Evolutionary conservation across 495 filamentous ascomycete species (phyloP), one percentile per base, ranked within the genome.

Genomic region (Neurospora discreta): DNA sequence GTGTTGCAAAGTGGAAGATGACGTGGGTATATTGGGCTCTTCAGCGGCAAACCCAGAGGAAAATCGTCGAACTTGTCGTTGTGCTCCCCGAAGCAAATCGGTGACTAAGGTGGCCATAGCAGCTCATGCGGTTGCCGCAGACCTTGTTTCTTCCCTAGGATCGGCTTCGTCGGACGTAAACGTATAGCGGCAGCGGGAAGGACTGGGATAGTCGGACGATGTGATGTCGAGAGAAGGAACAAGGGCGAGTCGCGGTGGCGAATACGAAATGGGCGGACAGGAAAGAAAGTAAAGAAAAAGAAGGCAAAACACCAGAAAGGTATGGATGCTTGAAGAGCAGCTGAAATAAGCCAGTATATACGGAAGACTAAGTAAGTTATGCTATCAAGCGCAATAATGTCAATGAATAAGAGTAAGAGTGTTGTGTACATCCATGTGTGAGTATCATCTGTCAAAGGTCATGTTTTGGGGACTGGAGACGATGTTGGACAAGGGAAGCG

Each of bases 61-160:
- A 78, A 91, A 89, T 73, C 90, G 89, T 73, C 89, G 88, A 73
- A 90, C 90, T 82, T 92, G 88, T 80, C 90, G 90, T 76, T 65
- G 52, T 65, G 52, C 52, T 65, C 52, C 52, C 33, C 52, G 52
- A 65, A 65, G 52, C 75, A 93, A 89, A 39, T 92, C 90, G 58
- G 87, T 86, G 71, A 95, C 86, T 71, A 92, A 85, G 78, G 86
- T 88, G 82, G 85, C 89, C 92, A 94, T 95, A 84, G 82, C 84
- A 79, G 73, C 72, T 13, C 70, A 72, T 72, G 39, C 7, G 72
- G 65, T 75, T 69, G 26, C 3, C 52, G 26, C 52, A 65, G 6
- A 33, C 26, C 52, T 65, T 6, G 52, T 33, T 65, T 65, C 26
- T 65, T 30, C 6, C 15, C 26, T 65, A 65, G 65, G 67, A 20